These are phyloP conservation scores for Eucalyptus coolabah DNA, from an alignment of 345 rosid species.

Conservation along the genomic window DNA sequence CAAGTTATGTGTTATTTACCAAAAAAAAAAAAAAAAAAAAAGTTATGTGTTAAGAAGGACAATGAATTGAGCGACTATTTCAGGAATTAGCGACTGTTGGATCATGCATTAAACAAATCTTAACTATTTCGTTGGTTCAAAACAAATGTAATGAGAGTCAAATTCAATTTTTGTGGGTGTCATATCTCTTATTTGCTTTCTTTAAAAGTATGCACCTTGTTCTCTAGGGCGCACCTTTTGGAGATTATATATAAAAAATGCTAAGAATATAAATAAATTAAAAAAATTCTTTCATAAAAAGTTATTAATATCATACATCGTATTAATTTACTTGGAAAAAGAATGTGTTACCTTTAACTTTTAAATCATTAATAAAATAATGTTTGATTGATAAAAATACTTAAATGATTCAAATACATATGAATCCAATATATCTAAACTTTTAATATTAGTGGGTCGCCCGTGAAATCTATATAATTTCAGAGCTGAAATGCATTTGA, in stretches of 20 bases:
- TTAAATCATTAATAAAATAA: no score
- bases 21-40: no score
- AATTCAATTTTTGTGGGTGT: neutral
- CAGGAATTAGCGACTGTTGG: rapidly evolving
- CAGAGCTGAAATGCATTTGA: neutral
- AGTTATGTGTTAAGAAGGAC: no score
- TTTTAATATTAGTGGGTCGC: neutral
- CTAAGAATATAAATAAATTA: neutral
- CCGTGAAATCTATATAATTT: neutral
- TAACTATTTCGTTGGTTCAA: neutral
- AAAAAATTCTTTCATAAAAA: neutral
- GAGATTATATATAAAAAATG: neutral
- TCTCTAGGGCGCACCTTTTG: neutral
- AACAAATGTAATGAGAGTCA: neutral
- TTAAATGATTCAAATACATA: neutral
- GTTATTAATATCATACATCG: no score
- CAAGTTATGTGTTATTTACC: no score
- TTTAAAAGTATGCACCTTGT: neutral
- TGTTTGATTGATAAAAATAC: neutral
- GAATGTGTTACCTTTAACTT: no score
- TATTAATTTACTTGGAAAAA: no score
- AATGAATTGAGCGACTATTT: no score
- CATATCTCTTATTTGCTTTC: neutral
- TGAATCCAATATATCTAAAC: neutral
- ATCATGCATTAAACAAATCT: neutral